phyloP scores from a whole-genome alignment of 1,284 basidiomycete genomes.

The Tremellales sp. region DNA sequence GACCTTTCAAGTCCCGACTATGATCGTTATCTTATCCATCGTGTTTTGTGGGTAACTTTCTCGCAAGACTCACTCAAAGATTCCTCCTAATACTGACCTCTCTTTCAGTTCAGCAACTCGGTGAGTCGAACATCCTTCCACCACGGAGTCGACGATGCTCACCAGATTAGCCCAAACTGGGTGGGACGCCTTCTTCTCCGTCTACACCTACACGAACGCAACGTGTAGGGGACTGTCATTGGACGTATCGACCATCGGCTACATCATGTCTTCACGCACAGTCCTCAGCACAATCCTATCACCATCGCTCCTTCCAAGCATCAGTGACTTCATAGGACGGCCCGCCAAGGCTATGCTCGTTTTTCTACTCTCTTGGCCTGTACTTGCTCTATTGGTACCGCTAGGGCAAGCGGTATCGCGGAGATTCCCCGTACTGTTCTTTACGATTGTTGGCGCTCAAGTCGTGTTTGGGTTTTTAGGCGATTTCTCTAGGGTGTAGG shows the following conservation, averaged over 20 bases:
- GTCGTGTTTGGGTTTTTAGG: slow-evolving; percentile 11
- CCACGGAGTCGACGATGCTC: no score
- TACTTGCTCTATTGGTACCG: slow-evolving; percentile 19
- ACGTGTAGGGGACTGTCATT: slow-evolving; percentile 19
- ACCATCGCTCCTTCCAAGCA: slow-evolving; percentile 11
- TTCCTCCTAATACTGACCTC: no score
- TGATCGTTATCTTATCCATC: no score
- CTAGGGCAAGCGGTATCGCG: slow-evolving; percentile 13
- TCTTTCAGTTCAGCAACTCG: no score
- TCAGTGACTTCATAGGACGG: no score
- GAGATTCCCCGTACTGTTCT: slow-evolving; percentile 9
- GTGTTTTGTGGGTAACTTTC: no score
- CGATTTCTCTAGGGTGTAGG: slow-evolving; percentile 23
- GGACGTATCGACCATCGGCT: slow-evolving; percentile 16
- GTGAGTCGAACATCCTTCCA: no score
- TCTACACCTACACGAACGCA: slow-evolving; percentile 26
- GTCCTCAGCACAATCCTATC: slow-evolving; percentile 16
- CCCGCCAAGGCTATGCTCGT: slow-evolving; percentile 1
- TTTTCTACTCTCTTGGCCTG: slow-evolving; percentile 13
- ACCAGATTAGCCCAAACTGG: slow-evolving; percentile 20
- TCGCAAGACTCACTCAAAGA: no score
- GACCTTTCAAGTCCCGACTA: no score
- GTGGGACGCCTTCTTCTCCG: slow-evolving; percentile 24
- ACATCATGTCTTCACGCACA: slow-evolving; percentile 17
- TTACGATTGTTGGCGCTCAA: slow-evolving; percentile 9